Percentiles rank a stretch among this genome's conserved stretches.
Conservation (phyloP, 2,329 filamentous ascomycete species). For the Monosporascus sp. region DNA sequence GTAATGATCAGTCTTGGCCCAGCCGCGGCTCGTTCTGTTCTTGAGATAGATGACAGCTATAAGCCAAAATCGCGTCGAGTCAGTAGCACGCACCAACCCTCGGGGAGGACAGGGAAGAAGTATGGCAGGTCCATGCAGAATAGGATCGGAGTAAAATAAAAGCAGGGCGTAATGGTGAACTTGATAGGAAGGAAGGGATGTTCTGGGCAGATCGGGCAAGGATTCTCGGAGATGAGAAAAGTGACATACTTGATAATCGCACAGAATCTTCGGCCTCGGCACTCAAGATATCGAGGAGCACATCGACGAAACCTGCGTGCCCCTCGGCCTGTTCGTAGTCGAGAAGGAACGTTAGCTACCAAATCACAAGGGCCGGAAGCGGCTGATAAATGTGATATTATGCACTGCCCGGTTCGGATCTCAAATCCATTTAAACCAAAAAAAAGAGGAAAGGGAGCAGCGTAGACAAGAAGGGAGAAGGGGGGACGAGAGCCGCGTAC, state of each 20-base stretch:
- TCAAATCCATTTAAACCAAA: neutral
- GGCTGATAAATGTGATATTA: neutral
- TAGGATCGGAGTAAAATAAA: no score
- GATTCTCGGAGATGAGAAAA: neutral
- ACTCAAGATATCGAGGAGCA: conserved; percentile 84
- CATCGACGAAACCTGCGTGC: conserved; percentile 83
- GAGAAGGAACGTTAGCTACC: neutral
- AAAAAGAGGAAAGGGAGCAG: neutral
- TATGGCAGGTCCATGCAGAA: no score
- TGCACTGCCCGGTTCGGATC: neutral
- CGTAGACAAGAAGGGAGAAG: conserved; percentile 3
- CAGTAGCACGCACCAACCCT: conserved; percentile 5
- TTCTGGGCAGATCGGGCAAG: conserved; percentile 1
- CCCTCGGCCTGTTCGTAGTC: conserved; percentile 67
- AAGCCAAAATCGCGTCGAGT: conserved; percentile 12
- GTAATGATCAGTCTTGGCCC: conserved; percentile 73
- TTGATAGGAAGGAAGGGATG: neutral
- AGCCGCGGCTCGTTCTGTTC: conserved; percentile 91
- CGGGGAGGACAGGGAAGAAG: neutral
- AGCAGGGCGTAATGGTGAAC: no score
- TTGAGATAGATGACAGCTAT: conserved; percentile 95
- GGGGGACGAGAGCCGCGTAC: conserved; percentile 42
- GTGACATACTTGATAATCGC: conserved; percentile 75
- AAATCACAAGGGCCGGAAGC: neutral
- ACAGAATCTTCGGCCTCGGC: conserved; percentile 80